A percentile compares a stretch with the other conserved stretches of the same genome.
Evolutionary conservation across 441 rosid species (phyloP).

Genomic region (Pelargonium australe): DNA sequence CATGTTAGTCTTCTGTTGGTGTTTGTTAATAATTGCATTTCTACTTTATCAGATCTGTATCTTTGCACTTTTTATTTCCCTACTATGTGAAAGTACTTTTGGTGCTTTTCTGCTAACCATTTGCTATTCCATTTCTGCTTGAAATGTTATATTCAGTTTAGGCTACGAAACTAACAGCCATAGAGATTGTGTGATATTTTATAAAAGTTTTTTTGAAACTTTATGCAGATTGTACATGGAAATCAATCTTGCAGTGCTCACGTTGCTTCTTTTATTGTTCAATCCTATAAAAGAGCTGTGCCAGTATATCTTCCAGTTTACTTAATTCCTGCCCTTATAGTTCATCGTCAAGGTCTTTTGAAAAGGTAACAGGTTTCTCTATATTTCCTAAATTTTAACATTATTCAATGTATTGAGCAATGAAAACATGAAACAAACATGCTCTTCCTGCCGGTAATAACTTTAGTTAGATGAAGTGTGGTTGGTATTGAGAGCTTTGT

Average conservation of each 20-base stretch:
- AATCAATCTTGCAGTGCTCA: conserved; percentile 67
- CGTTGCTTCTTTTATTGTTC: conserved; percentile 48
- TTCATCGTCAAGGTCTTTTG: conserved; percentile 75
- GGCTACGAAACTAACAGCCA: no score
- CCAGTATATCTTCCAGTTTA: conserved; percentile 90
- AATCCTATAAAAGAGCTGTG: conserved; percentile 81
- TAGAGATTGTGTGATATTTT: neutral
- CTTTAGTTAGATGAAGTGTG: neutral
- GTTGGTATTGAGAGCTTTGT: no score
- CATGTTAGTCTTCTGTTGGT: no score
- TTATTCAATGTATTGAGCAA: no score
- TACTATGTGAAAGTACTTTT: no score
- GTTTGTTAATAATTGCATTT: no score
- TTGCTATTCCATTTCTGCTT: no score
- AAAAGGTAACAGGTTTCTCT: conserved; percentile 45
- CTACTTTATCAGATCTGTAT: no score
- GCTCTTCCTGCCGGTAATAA: neutral
- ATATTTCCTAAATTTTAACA: neutral
- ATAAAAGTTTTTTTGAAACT: conserved; percentile 5
- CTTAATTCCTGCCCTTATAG: conserved; percentile 82
- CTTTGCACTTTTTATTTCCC: no score
- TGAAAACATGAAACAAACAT: neutral
- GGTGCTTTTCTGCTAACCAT: no score
- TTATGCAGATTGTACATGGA: conserved; percentile 79
- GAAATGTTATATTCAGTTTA: no score